These are phyloP conservation scores for Penicillium hesseltinei DNA, from an alignment of 2,329 filamentous ascomycete species.

Conservation along the genomic window DNA sequence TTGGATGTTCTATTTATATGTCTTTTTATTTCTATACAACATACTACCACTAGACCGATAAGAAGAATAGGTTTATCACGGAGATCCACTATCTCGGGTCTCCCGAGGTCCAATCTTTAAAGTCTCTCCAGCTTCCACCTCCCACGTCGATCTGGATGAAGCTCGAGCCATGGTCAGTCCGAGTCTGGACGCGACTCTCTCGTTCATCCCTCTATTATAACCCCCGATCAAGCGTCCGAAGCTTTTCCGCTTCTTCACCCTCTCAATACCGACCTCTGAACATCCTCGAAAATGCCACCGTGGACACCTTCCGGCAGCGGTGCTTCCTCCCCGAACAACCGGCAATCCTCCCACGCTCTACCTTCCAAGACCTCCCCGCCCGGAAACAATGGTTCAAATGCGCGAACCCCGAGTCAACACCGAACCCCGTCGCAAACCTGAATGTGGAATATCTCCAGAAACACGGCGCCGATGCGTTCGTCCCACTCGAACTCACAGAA, in stretches of 20 bases:
- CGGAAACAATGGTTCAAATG: constrained; percentile 58
- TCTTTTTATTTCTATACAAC: too few relatives aligned
- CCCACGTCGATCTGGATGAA: constrained; percentile 27
- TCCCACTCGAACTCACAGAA: constrained; percentile 60
- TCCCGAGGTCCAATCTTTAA: background rate
- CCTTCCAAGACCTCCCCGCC: constrained; percentile 52
- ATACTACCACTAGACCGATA: too few relatives aligned
- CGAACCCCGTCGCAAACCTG: constrained; percentile 28
- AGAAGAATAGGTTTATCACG: too few relatives aligned
- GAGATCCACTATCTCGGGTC: background rate
- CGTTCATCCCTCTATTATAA: background rate
- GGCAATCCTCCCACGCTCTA: constrained; percentile 48
- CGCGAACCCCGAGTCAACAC: constrained; percentile 33
- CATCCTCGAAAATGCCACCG: constrained; percentile 31
- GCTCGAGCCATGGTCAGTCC: constrained; percentile 23
- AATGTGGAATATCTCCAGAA: constrained; percentile 46
- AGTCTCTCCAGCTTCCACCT: background rate
- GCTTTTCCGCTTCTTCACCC: constrained; percentile 7
- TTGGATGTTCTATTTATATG: too few relatives aligned
- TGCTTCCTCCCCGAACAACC: constrained; percentile 57
- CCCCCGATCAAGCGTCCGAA: background rate
- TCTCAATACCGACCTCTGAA: constrained; percentile 26
- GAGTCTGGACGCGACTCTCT: constrained; percentile 11
- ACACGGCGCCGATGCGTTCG: constrained; percentile 48
- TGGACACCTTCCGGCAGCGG: constrained; percentile 52